Percentiles rank a stretch among this genome's conserved stretches.
These are phyloP conservation scores for Colletotrichum euphorbiae DNA, from an alignment of 2,329 filamentous ascomycete genomes.

Conservation along the genomic window DNA sequence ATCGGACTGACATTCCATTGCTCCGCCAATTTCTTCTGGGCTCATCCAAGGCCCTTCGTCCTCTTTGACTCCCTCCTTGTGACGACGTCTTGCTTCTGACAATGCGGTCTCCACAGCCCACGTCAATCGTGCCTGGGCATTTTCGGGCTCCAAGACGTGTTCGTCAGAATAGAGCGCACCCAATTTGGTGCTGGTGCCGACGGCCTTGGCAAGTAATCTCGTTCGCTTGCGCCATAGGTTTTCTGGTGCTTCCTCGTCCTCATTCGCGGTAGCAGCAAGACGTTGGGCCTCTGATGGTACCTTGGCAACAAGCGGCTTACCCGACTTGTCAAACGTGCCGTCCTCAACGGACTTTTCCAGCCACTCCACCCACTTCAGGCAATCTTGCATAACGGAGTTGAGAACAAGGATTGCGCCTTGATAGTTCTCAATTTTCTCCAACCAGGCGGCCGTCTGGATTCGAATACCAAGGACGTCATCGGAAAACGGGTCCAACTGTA, in stretches of 20 bases:
- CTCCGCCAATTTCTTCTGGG: constrained; percentile 77
- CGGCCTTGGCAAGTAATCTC: constrained; percentile 77
- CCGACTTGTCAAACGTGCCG: constrained; percentile 57
- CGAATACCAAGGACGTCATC: constrained; percentile 93
- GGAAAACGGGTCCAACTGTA: constrained; percentile 87
- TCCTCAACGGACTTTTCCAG: constrained; percentile 64
- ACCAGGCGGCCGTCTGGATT: constrained; percentile 81
- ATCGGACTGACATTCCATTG: constrained; percentile 70
- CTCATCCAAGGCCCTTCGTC: constrained; percentile 79
- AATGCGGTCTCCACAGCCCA: constrained; percentile 86
- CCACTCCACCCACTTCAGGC: constrained; percentile 68
- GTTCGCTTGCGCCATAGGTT: constrained; percentile 70
- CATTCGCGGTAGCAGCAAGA: constrained; percentile 38
- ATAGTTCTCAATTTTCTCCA: constrained; percentile 81
- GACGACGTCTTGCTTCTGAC: constrained; percentile 77
- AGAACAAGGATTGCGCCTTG: constrained; percentile 80
- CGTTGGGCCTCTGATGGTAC: constrained; percentile 20
- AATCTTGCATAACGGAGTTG: constrained; percentile 80
- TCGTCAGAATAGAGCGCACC: constrained; percentile 84
- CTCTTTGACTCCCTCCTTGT: constrained; percentile 74
- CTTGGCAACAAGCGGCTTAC: constrained; percentile 45
- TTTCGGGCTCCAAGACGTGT: constrained; percentile 78
- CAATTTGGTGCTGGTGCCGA: constrained; percentile 84
- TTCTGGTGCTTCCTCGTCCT: constrained; percentile 52
- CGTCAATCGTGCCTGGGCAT: constrained; percentile 79